Percentiles rank a stretch among this genome's conserved stretches.
phyloP scores from a whole-genome alignment of 345 rosid genomes.

The Aquilaria yunnanensis region DNA sequence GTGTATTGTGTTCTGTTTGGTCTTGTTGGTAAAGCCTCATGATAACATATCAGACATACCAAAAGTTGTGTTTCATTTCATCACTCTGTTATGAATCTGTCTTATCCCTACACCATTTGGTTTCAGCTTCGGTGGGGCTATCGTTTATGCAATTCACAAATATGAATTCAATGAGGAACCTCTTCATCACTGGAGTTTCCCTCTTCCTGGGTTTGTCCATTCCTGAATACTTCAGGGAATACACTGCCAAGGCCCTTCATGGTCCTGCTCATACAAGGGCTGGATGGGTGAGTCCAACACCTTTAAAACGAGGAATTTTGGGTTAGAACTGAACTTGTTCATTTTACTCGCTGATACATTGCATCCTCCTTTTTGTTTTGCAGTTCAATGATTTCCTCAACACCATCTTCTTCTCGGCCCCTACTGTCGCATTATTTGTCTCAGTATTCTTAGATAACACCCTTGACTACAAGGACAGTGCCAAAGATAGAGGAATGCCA shows the following conservation, averaged over 20 bases:
- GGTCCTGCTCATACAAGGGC: conserved; percentile 90
- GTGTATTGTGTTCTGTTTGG: conserved; percentile 89
- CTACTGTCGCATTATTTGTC: conserved; percentile 74
- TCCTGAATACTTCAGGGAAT: conserved; percentile 86
- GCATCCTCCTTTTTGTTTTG: conserved; percentile 5
- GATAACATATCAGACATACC: not conserved
- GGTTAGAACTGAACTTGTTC: not conserved
- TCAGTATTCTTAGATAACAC: conserved; percentile 90
- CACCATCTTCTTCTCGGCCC: conserved; percentile 85
- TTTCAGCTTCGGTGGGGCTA: conserved; percentile 86
- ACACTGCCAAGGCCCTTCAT: conserved; percentile 68
- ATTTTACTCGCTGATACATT: not conserved
- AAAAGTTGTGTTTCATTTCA: not conserved
- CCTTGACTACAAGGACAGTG: conserved; percentile 80
- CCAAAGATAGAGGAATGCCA: conserved; percentile 86
- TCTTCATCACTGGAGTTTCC: conserved; percentile 78
- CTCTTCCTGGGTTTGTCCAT: conserved; percentile 85
- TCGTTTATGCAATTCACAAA: conserved; percentile 96
- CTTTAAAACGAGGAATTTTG: too few relatives aligned
- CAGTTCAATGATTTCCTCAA: conserved; percentile 98
- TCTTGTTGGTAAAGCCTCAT: conserved; percentile 56
- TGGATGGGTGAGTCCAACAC: conserved; percentile 58
- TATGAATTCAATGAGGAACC: conserved; percentile 98
- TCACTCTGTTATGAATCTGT: not conserved
- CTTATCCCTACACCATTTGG: conserved; percentile 2